These are phyloP conservation scores for Rauvolfia tetraphylla DNA, from an alignment of 257 asterid species.

Conservation along the genomic window DNA sequence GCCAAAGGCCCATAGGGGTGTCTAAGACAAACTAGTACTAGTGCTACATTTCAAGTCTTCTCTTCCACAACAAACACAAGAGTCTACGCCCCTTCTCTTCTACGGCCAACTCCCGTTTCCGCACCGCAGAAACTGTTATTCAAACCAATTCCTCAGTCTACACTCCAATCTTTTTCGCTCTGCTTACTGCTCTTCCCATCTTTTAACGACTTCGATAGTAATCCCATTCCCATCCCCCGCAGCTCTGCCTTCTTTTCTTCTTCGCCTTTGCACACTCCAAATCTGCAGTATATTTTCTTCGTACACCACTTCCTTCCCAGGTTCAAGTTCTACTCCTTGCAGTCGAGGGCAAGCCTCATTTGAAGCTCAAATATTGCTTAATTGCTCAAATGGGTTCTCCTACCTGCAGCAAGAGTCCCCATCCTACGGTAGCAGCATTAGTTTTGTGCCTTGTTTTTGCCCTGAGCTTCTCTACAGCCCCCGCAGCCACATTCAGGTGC, in stretches of 20 bases:
- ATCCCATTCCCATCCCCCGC: not conserved
- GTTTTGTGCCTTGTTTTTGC: constrained; percentile 1
- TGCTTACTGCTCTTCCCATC: not conserved
- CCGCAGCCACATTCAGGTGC: constrained; percentile 48
- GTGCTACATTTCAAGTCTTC: no score
- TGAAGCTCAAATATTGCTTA: not conserved
- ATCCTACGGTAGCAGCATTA: not conserved
- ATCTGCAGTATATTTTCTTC: not conserved
- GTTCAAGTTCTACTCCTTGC: not conserved
- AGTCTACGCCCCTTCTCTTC: no score
- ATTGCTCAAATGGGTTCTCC: constrained; percentile 12
- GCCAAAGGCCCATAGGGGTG: no score
- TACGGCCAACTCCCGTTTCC: no score
- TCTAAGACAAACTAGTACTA: no score
- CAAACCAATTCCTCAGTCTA: no score
- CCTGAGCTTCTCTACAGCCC: constrained; percentile 19
- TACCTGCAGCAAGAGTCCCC: not conserved
- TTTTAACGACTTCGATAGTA: not conserved
- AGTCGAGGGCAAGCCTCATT: not conserved
- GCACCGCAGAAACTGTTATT: no score
- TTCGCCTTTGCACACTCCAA: not conserved
- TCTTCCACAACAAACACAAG: no score
- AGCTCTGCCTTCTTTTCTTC: no score
- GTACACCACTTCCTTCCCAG: not conserved
- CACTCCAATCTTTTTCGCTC: no score